phyloP scores from a whole-genome alignment of 2,329 filamentous ascomycete species.

The Arthrinium phaeospermum region DNA sequence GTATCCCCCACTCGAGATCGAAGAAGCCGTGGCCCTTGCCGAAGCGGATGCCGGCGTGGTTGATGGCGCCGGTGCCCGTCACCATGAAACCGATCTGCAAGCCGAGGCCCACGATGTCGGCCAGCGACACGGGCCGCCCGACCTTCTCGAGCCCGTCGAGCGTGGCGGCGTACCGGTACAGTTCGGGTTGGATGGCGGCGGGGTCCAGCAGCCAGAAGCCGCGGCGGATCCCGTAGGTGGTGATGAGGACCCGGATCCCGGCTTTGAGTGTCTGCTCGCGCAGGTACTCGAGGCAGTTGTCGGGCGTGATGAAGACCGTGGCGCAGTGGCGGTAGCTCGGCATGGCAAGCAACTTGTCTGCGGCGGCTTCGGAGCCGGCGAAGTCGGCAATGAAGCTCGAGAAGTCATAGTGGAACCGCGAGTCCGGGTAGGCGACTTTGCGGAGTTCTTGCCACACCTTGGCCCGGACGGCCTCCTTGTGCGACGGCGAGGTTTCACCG shows the following conservation, averaged over 20 bases:
- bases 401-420: constrained; percentile 50
- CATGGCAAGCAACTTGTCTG: constrained; percentile 37
- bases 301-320: constrained; percentile 47
- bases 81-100: constrained; percentile 43
- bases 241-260: constrained; percentile 47
- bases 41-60: constrained; percentile 43
- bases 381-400: constrained; percentile 50
- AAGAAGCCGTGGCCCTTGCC: constrained; percentile 49
- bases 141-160: constrained; percentile 51
- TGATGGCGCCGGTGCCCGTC: constrained; percentile 47
- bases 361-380: constrained; percentile 41
- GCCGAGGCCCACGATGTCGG: constrained; percentile 39
- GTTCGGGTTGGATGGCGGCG: constrained; percentile 32
- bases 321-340: constrained; percentile 38
- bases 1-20: constrained; percentile 49
- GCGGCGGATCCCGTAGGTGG: constrained; percentile 47
- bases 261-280: constrained; percentile 44
- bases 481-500: background rate
- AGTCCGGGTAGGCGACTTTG: constrained; percentile 47
- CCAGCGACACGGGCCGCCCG: constrained; percentile 41
- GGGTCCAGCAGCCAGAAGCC: constrained; percentile 50
- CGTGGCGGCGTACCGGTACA: constrained; percentile 42
- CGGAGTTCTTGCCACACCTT: constrained; percentile 43
- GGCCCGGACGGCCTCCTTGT: constrained; percentile 28
- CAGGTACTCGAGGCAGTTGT: constrained; percentile 50